Evolutionary conservation across 1,284 basidiomycete genomes (phyloP), one percentile per base, ranked within the genome.

Genomic region (Austroboletus novae-zelandiae): DNA sequence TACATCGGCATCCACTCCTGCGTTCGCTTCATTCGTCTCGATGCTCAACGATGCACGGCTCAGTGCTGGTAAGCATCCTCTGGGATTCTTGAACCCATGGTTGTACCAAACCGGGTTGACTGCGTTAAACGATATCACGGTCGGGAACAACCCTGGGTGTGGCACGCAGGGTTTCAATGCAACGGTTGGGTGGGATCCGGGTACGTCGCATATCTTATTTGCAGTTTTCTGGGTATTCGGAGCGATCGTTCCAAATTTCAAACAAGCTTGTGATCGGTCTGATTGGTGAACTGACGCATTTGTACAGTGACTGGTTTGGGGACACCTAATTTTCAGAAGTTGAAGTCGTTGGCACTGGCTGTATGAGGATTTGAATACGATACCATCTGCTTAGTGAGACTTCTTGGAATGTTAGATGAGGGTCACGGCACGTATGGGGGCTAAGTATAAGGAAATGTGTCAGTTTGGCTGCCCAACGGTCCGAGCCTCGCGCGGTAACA

Each of bases 11-110:
- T 3, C 60, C 5, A 3, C 52, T 7, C 60, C 62, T 5, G 45
- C 58, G 0, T 61, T 65, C 43, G 52, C 62, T 0, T 48, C 58
- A 9, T 45, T 87, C 45, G 62, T 86, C 3, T 71, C 81, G 1
- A 72, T 85, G 54, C 67, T 87, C 49, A 87, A 87, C 58, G 84
- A 87, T 56, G 79, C 74, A 2, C 73, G 78, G n/a, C 59, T 80
- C 17, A 65, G 62, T 8, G 61, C 66, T 3, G 72, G 75, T 0
- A 74, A 73, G 54, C 53, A 68, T 13, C 47, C 77, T 13, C 68
- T 84, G 8, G 83, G 82, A 0, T 85, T 84, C 66, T 68, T 85
- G 49, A 85, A 86, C 60, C 83, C 80, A 5, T 72, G 79, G 53
- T 37, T 84, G 18, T 85, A 84, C 56, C 59, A 65, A 18, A 60